A percentile compares a stretch with the other conserved stretches of the same genome.
Conservation (phyloP, 306 rosid genomes). For the Acmispon strigosus region DNA sequence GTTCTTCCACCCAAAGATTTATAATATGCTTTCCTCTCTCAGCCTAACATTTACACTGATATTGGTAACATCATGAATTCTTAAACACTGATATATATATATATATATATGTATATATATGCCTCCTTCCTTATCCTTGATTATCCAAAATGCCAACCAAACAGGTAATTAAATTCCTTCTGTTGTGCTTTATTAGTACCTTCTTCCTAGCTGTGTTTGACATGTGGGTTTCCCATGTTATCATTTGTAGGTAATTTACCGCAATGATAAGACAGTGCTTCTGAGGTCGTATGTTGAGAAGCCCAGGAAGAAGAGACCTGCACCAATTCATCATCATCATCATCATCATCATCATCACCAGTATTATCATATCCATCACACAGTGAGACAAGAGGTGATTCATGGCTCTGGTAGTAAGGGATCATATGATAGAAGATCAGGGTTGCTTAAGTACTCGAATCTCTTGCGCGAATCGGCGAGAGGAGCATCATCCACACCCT, state of each 20-base stretch:
- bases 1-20: conserved; percentile 14
- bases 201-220: background rate
- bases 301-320: conserved; percentile 27
- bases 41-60: background rate
- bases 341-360: conserved; percentile 25
- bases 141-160: conserved; percentile 38
- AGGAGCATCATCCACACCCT: conserved; percentile 28
- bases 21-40: background rate
- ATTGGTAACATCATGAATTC: background rate
- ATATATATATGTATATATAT: background rate
- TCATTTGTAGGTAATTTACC: conserved; percentile 33
- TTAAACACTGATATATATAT: too few relatives aligned
- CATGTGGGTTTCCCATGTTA: background rate
- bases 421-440: conserved; percentile 47
- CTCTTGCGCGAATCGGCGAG: conserved; percentile 43
- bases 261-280: conserved; percentile 44
- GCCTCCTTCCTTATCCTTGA: background rate
- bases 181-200: background rate
- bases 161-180: conserved; percentile 38
- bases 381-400: conserved; percentile 20
- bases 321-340: conserved; percentile 19
- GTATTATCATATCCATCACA: conserved; percentile 34
- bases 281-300: conserved; percentile 53
- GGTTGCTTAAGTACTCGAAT: conserved; percentile 64
- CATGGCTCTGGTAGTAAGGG: conserved; percentile 24